These are phyloP conservation scores for Trichoderma sp. DNA, from an alignment of 2,329 filamentous ascomycete species.

Conservation along the genomic window DNA sequence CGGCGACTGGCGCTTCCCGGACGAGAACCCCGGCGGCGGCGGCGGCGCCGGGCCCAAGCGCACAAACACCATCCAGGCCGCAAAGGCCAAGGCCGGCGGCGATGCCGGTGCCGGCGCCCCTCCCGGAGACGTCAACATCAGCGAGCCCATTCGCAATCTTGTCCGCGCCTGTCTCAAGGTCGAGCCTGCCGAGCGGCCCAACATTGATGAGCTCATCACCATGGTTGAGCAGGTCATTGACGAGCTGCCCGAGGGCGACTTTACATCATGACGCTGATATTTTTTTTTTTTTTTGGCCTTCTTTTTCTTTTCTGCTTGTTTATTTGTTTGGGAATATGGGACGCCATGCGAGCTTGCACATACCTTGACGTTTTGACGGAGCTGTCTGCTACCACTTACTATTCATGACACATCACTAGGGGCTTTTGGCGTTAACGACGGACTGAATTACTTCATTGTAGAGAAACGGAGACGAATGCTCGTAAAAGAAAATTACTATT, in stretches of 20 bases:
- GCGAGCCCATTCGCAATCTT: conserved; percentile 79
- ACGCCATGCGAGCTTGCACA: conserved; percentile 7
- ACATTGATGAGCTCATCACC: conserved; percentile 77
- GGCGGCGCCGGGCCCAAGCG: conserved; percentile 49
- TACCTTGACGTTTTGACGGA: not conserved
- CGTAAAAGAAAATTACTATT: conserved; percentile 1
- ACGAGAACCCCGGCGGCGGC: conserved; percentile 64
- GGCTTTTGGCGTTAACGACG: conserved; percentile 12
- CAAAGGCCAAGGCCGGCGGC: conserved; percentile 27
- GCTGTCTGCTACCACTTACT: not conserved
- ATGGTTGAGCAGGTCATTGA: conserved; percentile 73
- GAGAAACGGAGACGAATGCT: not conserved
- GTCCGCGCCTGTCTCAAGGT: conserved; percentile 83
- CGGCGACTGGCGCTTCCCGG: conserved; percentile 95
- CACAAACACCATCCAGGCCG: conserved; percentile 41
- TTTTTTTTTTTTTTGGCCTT: not conserved
- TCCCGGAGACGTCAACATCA: conserved; percentile 55
- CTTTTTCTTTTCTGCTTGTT: not conserved
- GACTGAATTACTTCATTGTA: not conserved
- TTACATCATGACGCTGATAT: conserved; percentile 20
- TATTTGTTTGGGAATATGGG: not conserved
- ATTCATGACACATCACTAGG: not conserved
- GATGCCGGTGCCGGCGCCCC: conserved; percentile 27
- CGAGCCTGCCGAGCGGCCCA: conserved; percentile 82
- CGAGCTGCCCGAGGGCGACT: conserved; percentile 49